Base-by-base conservation (phyloP, 148 eudicot genomes). In the Amaranthus palmeri region DNA sequence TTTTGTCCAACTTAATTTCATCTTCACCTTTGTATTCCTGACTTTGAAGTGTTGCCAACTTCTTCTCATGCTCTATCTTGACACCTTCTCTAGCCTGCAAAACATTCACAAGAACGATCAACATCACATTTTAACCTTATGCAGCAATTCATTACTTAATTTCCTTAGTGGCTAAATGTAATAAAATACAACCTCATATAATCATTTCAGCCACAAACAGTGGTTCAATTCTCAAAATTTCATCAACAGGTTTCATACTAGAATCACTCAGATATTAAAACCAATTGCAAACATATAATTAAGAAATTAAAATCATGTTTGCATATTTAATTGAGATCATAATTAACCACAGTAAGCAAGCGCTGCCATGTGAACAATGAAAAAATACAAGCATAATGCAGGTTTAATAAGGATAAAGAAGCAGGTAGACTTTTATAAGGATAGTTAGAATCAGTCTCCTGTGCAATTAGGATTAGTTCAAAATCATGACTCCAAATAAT, bases 71-170 rank as follows among this genome's bases (percentile, higher is more conserved):
- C 75, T 86, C 96, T 60, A 93, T 91, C 80, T 86, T 93, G 67
- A 91, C 98, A 56, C 92, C 88, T 83, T 93, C 98, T 81, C 98
- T 86, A 55, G 87, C 97, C 98, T 93, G 74, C 75, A 81, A 61
- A 17, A 63, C n/a, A 70, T 79, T 52, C 68, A 61, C 51, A 64
- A 70, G 42, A 69, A 10, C 0, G 58, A 71, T 53, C 71, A 17
- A 18, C 53, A 72, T 66, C 40, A 67, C 71, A 57, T 49, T 11
- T 44, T 61, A 41, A 67, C 4, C 11, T 10, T 54, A 64, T 48
- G 7, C 10, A 36, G 60, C 43, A n/a, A 7, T 13, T 2, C 18
- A 61, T 8, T 44, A 54, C 8, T 14, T 5, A 60, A 7, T 4
- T 25, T 25, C 18, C 4, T 36, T 10, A 3, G 6, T 6, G 6